phyloP scores from a whole-genome alignment of 192 early-diverging fungal species.

The Polychytrium aggregatum region DNA sequence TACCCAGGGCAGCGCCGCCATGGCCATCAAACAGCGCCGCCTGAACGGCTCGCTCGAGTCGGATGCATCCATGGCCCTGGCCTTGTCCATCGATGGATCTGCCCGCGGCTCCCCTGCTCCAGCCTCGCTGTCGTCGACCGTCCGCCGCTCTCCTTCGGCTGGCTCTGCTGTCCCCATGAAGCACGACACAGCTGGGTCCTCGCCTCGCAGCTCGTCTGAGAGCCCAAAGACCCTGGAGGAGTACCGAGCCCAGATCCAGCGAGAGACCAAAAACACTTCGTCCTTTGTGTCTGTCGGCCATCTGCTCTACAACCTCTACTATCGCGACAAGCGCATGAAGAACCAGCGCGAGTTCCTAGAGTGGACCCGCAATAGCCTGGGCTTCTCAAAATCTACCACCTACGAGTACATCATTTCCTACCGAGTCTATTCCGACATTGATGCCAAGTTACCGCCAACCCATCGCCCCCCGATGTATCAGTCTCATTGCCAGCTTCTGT shows the following conservation, averaged over 20 bases:
- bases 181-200: too few species aligned
- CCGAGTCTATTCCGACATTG: constrained; percentile 39
- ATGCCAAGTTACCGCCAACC: constrained; percentile 21
- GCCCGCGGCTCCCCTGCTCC: too few species aligned
- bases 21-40: too few species aligned
- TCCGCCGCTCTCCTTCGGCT: too few species aligned
- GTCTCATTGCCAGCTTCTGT: constrained; percentile 41
- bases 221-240: constrained; percentile 9
- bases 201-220: too few species aligned
- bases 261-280: constrained; percentile 31
- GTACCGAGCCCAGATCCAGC: constrained; percentile 22
- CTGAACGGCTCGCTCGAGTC: too few species aligned
- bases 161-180: too few species aligned
- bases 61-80: too few species aligned
- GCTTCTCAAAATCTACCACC: constrained; percentile 43
- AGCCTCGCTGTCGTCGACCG: too few species aligned
- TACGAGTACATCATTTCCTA: constrained; percentile 49
- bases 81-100: too few species aligned
- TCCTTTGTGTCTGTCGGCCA: constrained; percentile 47
- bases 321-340: constrained; percentile 39
- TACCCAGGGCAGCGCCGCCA: too few species aligned
- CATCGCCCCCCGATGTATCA: constrained; percentile 39
- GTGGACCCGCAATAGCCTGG: constrained; percentile 41
- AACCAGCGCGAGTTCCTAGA: constrained; percentile 43
- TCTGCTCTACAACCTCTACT: constrained; percentile 41